These are phyloP conservation scores for Candida suzukii DNA, from an alignment of 805 yeast species.

Conservation along the genomic window DNA sequence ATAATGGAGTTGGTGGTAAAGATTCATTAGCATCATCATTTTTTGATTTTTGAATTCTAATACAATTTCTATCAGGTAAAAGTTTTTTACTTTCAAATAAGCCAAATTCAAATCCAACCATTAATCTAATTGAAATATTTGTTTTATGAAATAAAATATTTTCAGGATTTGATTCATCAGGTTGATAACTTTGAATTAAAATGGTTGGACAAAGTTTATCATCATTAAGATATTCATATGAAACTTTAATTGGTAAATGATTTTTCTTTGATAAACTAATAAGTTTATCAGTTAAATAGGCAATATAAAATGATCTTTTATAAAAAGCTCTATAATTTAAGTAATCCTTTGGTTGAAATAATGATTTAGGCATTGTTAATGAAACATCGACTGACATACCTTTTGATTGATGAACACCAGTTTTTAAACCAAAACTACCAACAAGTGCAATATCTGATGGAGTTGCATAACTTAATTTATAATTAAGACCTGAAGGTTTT, in stretches of 20 bases:
- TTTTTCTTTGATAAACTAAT: slow-evolving; percentile 44
- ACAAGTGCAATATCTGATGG: slow-evolving; percentile 76
- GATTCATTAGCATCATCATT: slow-evolving; percentile 24
- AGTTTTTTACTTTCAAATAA: slow-evolving; percentile 71
- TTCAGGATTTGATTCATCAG: slow-evolving; percentile 33
- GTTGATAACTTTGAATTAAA: slow-evolving; percentile 47
- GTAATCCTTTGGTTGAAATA: slow-evolving; percentile 83
- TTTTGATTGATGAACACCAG: slow-evolving; percentile 57
- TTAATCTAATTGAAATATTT: slow-evolving; percentile 61
- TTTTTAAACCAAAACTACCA: slow-evolving; percentile 85
- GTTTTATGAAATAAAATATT: slow-evolving; percentile 58
- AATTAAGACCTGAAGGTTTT: slow-evolving; percentile 62
- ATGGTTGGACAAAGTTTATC: slow-evolving; percentile 74
- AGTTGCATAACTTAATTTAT: slow-evolving; percentile 57
- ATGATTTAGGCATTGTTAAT: slow-evolving; percentile 68
- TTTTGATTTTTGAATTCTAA: slow-evolving; percentile 49
- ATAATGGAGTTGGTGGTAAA: slow-evolving; percentile 73
- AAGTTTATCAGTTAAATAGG: slow-evolving; percentile 66
- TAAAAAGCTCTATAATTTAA: slow-evolving; percentile 85
- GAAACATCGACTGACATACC: slow-evolving; percentile 72
- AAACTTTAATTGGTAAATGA: slow-evolving; percentile 51
- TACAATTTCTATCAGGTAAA: slow-evolving; percentile 73
- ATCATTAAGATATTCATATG: slow-evolving; percentile 65
- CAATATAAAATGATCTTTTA: slow-evolving; percentile 82
- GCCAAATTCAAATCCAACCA: slow-evolving; percentile 67